Evolutionary conservation across 495 filamentous ascomycete genomes (phyloP).

Genomic region (Hyaloscypha hepaticicola): DNA sequence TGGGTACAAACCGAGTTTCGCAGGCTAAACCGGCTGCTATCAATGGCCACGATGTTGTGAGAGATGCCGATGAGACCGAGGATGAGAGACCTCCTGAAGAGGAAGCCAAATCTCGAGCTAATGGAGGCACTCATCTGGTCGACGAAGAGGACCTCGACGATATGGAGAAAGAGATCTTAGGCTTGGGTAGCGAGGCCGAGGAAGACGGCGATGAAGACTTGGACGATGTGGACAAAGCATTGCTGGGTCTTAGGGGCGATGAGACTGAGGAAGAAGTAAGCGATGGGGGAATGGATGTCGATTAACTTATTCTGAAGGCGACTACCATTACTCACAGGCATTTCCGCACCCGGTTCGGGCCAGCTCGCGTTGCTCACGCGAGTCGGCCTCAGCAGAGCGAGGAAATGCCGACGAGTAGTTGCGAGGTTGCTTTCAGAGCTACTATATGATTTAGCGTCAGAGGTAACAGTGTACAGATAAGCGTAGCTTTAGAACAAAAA

Average conservation of each 20-base stretch:
- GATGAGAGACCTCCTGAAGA: slow-evolving; percentile 22
- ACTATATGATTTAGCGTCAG: neutral
- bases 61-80: slow-evolving; percentile 34
- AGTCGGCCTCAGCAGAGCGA: too few relatives aligned
- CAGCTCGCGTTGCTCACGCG: too few relatives aligned
- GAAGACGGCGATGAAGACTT: slow-evolving; percentile 48
- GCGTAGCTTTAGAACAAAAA: neutral
- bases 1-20: slow-evolving; percentile 40
- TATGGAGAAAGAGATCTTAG: slow-evolving; percentile 50
- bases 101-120: slow-evolving; percentile 6
- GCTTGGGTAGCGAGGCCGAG: slow-evolving; percentile 43
- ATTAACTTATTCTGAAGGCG: neutral
- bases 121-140: slow-evolving; percentile 42
- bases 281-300: slow-evolving; percentile 18
- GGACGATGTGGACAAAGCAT: slow-evolving; percentile 51
- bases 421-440: neutral
- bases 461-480: neutral
- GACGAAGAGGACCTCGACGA: slow-evolving; percentile 50
- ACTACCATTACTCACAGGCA: neutral
- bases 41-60: slow-evolving; percentile 19
- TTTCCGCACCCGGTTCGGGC: too few relatives aligned
- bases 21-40: slow-evolving; percentile 16
- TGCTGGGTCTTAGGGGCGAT: slow-evolving; percentile 47
- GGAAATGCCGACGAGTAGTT: too few relatives aligned
- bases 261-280: slow-evolving; percentile 40